Conservation (phyloP, 225 moss, liverwort and hornwort species). For the Physcomitrium patens region DNA sequence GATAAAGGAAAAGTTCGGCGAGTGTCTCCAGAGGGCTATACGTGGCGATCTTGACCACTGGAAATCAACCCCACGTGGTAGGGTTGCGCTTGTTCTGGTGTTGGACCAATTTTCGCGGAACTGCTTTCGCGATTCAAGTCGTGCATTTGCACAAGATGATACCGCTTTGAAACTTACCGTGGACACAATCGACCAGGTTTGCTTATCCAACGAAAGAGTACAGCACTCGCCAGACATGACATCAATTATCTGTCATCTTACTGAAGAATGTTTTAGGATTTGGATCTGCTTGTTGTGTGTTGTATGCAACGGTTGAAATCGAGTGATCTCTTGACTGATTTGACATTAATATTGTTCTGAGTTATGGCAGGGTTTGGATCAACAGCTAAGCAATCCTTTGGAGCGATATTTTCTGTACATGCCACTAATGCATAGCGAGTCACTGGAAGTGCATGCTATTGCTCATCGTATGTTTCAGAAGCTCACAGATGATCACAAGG, state of each 20-base stretch:
- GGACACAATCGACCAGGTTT: slow-evolving; percentile 67
- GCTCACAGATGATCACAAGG: slow-evolving; percentile 42
- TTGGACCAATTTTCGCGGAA: slow-evolving; percentile 79
- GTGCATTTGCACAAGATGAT: slow-evolving; percentile 63
- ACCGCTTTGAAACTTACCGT: slow-evolving; percentile 52
- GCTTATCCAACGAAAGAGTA: neutral
- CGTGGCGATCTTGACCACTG: slow-evolving; percentile 63
- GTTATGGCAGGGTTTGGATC: slow-evolving; percentile 63
- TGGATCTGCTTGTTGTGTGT: neutral
- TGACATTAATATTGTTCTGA: neutral
- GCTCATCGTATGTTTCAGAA: slow-evolving; percentile 49
- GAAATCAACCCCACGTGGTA: slow-evolving; percentile 60
- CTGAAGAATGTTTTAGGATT: neutral
- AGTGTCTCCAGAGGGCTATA: slow-evolving; percentile 53
- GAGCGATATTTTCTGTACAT: slow-evolving; percentile 68
- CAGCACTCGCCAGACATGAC: too few species aligned
- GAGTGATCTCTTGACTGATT: too few species aligned
- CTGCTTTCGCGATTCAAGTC: slow-evolving; percentile 54
- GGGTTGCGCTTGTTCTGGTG: slow-evolving; percentile 72
- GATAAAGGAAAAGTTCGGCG: slow-evolving; percentile 58
- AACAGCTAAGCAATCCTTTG: slow-evolving; percentile 48
- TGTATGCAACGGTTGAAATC: neutral
- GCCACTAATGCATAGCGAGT: slow-evolving; percentile 79
- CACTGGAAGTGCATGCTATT: slow-evolving; percentile 50
- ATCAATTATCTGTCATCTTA: neutral